Evolutionary conservation across 768 basidiomycete genomes (phyloP).

Genomic region (Termitomyces bulborhizus): DNA sequence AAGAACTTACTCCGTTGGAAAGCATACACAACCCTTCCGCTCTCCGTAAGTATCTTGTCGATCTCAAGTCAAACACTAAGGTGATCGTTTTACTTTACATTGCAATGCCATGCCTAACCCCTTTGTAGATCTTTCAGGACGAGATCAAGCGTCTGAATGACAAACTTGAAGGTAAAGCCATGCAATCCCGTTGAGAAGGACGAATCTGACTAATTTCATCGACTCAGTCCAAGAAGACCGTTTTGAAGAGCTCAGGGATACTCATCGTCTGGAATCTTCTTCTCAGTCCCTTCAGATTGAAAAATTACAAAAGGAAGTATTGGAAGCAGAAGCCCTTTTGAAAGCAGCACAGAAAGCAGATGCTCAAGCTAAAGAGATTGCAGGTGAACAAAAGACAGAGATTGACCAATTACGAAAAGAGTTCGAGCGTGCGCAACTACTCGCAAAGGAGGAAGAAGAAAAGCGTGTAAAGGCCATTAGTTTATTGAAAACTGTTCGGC

Average conservation of each 20-base stretch:
- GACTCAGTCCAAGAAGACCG: slow-evolving; percentile 74
- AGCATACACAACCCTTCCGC: slow-evolving; percentile 58
- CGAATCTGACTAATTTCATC: neutral
- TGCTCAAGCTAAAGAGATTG: slow-evolving; percentile 41
- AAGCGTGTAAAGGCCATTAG: slow-evolving; percentile 93
- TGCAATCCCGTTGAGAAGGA: neutral
- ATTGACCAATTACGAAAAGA: slow-evolving; percentile 59
- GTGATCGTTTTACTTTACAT: slow-evolving; percentile 28
- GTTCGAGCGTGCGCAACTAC: slow-evolving; percentile 47
- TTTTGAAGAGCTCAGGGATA: slow-evolving; percentile 79
- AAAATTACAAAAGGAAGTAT: slow-evolving; percentile 59
- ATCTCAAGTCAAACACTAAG: slow-evolving; percentile 60
- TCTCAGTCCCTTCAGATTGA: slow-evolving; percentile 76
- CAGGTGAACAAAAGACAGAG: slow-evolving; percentile 46
- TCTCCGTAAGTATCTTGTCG: slow-evolving; percentile 68
- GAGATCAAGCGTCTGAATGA: slow-evolving; percentile 72
- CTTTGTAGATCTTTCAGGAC: slow-evolving; percentile 55
- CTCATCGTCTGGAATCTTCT: slow-evolving; percentile 71
- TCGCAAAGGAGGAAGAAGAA: slow-evolving; percentile 93
- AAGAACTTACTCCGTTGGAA: slow-evolving; percentile 65
- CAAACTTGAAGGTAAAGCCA: slow-evolving; percentile 60
- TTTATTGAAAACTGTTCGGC: slow-evolving; percentile 89
- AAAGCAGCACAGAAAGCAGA: slow-evolving; percentile 47
- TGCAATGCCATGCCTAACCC: neutral
- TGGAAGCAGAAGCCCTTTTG: slow-evolving; percentile 66